phyloP scores from a whole-genome alignment of 176 grass and related monocot genomes.

The Tillandsia leiboldiana region DNA sequence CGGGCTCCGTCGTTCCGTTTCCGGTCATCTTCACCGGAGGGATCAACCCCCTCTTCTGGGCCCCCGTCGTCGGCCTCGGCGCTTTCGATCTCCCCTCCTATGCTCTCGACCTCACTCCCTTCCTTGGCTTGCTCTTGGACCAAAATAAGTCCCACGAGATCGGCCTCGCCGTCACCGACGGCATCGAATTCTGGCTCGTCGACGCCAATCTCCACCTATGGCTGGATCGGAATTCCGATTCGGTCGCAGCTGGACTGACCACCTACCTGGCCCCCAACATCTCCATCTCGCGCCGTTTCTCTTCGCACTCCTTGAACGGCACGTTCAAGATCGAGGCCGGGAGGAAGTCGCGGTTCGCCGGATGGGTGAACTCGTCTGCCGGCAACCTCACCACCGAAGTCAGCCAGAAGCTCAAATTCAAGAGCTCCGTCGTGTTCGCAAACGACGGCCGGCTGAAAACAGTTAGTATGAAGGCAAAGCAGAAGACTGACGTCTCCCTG shows the following conservation, averaged over 20 bases:
- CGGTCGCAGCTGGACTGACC: constrained; percentile 32
- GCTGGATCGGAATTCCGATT: constrained; percentile 41
- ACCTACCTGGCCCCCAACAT: constrained; percentile 34
- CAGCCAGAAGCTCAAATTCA: constrained; percentile 37
- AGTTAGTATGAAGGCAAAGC: constrained; percentile 41
- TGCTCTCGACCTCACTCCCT: constrained; percentile 74
- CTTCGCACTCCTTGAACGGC: constrained; percentile 26
- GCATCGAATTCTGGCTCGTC: constrained; percentile 66
- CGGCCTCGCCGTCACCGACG: constrained; percentile 54
- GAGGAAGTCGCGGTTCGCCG: constrained; percentile 33
- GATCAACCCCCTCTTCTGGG: constrained; percentile 94
- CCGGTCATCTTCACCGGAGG: constrained; percentile 84
- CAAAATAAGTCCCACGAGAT: constrained; percentile 38
- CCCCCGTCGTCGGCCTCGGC: constrained; percentile 66
- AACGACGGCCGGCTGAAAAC: constrained; percentile 40
- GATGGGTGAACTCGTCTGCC: constrained; percentile 73
- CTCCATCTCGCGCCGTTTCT: constrained; percentile 42
- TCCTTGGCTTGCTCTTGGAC: constrained; percentile 65
- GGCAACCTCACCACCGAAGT: constrained; percentile 86
- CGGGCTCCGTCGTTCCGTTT: constrained; percentile 72
- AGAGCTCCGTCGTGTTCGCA: constrained; percentile 46
- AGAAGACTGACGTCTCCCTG: constrained; percentile 31
- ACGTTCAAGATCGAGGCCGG: constrained; percentile 44
- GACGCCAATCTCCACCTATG: constrained; percentile 91
- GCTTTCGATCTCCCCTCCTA: constrained; percentile 81